These are phyloP conservation scores for Solanum verrucosum DNA, from an alignment of 257 asterid genomes.

Conservation along the genomic window DNA sequence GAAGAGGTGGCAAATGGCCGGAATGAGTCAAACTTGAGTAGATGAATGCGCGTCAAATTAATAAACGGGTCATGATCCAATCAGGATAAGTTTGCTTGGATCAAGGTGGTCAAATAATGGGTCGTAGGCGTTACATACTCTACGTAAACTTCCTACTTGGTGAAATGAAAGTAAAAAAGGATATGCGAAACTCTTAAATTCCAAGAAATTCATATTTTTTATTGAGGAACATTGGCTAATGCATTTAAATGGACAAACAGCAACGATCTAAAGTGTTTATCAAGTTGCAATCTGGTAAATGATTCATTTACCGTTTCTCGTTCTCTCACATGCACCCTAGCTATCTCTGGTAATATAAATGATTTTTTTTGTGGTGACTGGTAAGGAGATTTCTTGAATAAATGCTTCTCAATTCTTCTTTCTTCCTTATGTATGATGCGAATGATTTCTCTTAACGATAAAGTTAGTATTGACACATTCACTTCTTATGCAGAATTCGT, in stretches of 20 bases:
- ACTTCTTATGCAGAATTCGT: conserved; percentile 55
- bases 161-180: background rate
- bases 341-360: background rate
- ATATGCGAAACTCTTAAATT: background rate
- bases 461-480: background rate
- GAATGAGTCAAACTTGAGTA: background rate
- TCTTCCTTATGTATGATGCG: background rate
- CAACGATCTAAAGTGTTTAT: background rate
- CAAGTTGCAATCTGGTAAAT: background rate
- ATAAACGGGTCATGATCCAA: background rate
- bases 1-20: background rate
- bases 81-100: background rate
- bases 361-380: background rate
- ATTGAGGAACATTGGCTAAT: background rate
- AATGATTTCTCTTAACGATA: background rate
- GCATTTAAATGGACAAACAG: background rate
- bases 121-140: background rate
- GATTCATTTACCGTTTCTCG: background rate
- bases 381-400: background rate
- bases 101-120: background rate
- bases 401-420: background rate
- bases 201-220: background rate
- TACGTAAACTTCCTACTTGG: background rate
- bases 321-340: background rate
- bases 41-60: background rate